Evolutionary conservation across 768 basidiomycete genomes (phyloP).

Genomic region (Tephrocybe rancida): DNA sequence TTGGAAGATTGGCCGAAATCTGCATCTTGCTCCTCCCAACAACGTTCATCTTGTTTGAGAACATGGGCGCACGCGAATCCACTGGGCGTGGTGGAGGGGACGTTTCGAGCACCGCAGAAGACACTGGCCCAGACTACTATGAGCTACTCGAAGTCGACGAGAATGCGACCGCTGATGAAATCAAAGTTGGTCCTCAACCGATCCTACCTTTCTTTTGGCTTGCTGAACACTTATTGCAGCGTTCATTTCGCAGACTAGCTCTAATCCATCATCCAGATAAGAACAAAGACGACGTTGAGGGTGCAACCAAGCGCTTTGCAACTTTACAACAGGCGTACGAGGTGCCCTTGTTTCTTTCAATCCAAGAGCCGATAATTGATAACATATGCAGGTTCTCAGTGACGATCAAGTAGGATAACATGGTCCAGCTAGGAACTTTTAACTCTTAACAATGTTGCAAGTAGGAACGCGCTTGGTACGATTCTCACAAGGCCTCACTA

Average conservation of each 20-base stretch:
- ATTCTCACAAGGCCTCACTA: constrained; percentile 84
- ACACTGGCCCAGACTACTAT: constrained; percentile 69
- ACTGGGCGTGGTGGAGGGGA: constrained; percentile 34
- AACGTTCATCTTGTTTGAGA: too few species aligned
- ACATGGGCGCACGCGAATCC: constrained; percentile 76
- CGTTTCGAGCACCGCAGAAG: constrained; percentile 12
- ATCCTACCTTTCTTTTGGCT: background rate
- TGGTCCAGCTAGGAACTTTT: background rate
- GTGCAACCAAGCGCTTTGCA: constrained; percentile 86
- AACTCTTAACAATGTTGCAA: constrained; percentile 30
- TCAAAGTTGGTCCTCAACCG: constrained; percentile 62
- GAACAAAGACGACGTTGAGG: constrained; percentile 81
- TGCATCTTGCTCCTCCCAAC: background rate
- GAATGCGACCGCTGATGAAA: constrained; percentile 83
- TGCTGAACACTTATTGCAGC: constrained; percentile 39
- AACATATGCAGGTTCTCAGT: constrained; percentile 68
- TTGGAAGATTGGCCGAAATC: background rate
- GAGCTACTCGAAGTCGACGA: constrained; percentile 80
- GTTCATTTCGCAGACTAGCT: constrained; percentile 83
- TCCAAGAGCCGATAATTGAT: constrained; percentile 1
- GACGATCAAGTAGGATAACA: constrained; percentile 81
- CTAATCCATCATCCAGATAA: constrained; percentile 89
- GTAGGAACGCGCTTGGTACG: constrained; percentile 99
- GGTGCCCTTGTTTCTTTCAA: constrained; percentile 42
- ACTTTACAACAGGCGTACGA: constrained; percentile 95